Conservation (phyloP, 2,329 filamentous ascomycete species). For the Venturia asperata region DNA sequence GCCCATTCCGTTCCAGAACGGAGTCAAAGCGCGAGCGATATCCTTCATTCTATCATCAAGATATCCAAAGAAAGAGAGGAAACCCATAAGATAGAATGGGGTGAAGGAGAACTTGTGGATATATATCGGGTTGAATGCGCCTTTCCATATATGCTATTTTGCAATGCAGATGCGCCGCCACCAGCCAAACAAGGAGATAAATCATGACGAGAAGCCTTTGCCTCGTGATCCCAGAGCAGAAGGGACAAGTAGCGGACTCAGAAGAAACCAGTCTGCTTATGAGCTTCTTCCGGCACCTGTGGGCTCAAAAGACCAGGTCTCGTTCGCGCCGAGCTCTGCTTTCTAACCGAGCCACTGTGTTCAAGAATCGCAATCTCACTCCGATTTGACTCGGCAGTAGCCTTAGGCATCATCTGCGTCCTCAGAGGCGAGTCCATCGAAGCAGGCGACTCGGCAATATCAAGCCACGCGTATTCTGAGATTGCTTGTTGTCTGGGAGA, state of each 20-base stretch:
- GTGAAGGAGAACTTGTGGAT: not conserved
- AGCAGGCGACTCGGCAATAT: not conserved
- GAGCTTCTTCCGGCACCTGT: not conserved
- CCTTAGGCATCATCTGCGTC: not conserved
- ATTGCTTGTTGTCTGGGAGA: not conserved
- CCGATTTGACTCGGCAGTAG: constrained; percentile 8
- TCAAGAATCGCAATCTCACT: constrained; percentile 6
- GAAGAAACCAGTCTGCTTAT: not conserved
- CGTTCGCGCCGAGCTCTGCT: not conserved
- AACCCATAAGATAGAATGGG: too few relatives aligned
- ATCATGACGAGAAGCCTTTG: not conserved
- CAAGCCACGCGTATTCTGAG: constrained; percentile 13
- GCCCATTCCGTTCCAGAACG: not conserved
- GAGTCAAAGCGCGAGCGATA: not conserved
- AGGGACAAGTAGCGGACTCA: not conserved
- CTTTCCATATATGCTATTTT: not conserved
- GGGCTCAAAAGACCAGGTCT: not conserved
- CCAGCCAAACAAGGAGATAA: too few relatives aligned
- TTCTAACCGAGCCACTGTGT: not conserved
- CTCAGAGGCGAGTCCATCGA: not conserved
- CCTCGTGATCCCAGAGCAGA: not conserved
- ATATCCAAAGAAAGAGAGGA: not conserved
- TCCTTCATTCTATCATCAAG: not conserved
- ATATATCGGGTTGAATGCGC: not conserved
- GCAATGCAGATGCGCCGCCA: not conserved